Evolutionary conservation across 2,329 filamentous ascomycete genomes (phyloP).

Genomic region (Westerdykella aurantiaca): DNA sequence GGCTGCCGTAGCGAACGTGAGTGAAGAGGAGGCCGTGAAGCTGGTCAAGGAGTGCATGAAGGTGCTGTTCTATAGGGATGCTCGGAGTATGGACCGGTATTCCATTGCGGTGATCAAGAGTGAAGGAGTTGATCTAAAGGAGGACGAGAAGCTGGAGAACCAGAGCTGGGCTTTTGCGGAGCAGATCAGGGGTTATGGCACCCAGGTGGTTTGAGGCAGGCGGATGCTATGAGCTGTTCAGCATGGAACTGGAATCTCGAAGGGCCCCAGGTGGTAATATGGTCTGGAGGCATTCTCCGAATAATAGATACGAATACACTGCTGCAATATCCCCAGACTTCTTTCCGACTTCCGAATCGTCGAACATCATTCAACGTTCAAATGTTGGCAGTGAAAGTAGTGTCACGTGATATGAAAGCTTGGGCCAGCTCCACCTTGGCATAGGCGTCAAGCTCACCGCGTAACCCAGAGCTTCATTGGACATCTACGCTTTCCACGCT

Average conservation of each 20-base stretch:
- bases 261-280: too few species aligned
- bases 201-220: constrained; percentile 54
- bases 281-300: too few species aligned
- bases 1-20: constrained; percentile 64
- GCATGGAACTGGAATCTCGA: not conserved
- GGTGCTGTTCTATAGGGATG: constrained; percentile 95
- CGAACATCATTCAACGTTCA: too few species aligned
- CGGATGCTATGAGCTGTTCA: not conserved
- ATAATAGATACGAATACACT: too few species aligned
- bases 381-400: not conserved
- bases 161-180: constrained; percentile 99
- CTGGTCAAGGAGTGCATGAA: constrained; percentile 94
- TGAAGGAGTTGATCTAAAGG: constrained; percentile 75
- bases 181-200: constrained; percentile 88
- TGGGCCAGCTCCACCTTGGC: not conserved
- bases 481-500: constrained; percentile 4
- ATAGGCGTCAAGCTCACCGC: not conserved
- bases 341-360: too few species aligned
- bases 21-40: constrained; percentile 70
- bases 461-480: not conserved
- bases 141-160: constrained; percentile 81
- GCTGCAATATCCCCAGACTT: too few species aligned
- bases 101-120: constrained; percentile 85
- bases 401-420: not conserved
- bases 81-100: constrained; percentile 84